Evolutionary conservation across 805 yeast species (phyloP).

Genomic region (Candida xyloterini): DNA sequence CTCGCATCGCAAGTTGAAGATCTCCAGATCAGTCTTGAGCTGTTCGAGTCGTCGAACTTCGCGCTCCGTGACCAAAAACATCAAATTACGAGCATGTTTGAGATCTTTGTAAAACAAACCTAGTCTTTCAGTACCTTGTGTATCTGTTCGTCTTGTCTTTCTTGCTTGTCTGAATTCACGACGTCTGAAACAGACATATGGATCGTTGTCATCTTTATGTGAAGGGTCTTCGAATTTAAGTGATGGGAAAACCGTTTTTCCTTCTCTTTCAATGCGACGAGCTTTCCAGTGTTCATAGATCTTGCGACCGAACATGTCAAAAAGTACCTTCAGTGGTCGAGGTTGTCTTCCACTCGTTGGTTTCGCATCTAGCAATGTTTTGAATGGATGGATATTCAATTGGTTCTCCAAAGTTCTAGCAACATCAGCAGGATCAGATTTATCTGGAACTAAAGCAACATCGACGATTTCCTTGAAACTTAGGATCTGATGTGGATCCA

Average conservation of each 20-base stretch:
- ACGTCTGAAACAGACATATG: slow-evolving; percentile 92
- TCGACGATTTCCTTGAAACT: slow-evolving; percentile 65
- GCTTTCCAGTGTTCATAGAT: slow-evolving; percentile 80
- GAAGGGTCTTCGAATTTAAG: slow-evolving; percentile 83
- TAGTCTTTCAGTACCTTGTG: slow-evolving; percentile 81
- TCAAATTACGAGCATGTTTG: slow-evolving; percentile 67
- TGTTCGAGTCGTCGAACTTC: slow-evolving; percentile 63
- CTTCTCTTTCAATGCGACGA: slow-evolving; percentile 67
- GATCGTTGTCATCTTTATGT: slow-evolving; percentile 84
- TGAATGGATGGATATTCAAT: slow-evolving; percentile 51
- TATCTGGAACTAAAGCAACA: slow-evolving; percentile 41
- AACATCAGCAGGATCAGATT: slow-evolving; percentile 53
- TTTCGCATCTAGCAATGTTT: slow-evolving; percentile 56
- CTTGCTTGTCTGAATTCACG: slow-evolving; percentile 94
- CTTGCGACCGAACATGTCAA: slow-evolving; percentile 58
- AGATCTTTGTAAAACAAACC: slow-evolving; percentile 72
- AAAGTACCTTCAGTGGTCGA: slow-evolving; percentile 45
- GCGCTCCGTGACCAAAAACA: slow-evolving; percentile 69
- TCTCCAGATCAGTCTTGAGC: slow-evolving; percentile 57
- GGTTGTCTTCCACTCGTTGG: slow-evolving; percentile 34
- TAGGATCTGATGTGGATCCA: slow-evolving; percentile 79
- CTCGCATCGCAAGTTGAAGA: slow-evolving; percentile 70
- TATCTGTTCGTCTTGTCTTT: slow-evolving; percentile 92
- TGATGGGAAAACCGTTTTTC: slow-evolving; percentile 68
- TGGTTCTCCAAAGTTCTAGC: slow-evolving; percentile 57